Percentiles rank a stretch among this genome's conserved stretches.
phyloP scores from a whole-genome alignment of 2,329 filamentous ascomycete species.

The Daldinia eschscholtzii region DNA sequence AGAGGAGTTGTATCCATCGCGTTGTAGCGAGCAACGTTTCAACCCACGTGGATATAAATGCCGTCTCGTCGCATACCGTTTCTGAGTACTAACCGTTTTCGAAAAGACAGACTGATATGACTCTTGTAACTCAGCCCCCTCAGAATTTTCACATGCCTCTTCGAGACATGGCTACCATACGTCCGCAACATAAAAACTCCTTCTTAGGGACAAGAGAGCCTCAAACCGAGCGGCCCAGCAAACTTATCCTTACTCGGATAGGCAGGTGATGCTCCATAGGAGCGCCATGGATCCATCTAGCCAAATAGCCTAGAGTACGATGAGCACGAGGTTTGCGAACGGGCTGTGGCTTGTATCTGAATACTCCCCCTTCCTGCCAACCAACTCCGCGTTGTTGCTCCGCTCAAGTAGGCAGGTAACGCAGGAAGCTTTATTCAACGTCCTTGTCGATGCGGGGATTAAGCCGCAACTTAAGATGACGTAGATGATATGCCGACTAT shows the following conservation, averaged over 20 bases:
- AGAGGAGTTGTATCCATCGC: slow-evolving; percentile 17
- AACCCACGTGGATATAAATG: slow-evolving; percentile 4
- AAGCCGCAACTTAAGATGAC: slow-evolving; percentile 37
- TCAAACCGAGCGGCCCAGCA: slow-evolving; percentile 6
- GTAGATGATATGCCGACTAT: slow-evolving; percentile 15
- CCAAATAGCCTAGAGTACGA: slow-evolving; percentile 21
- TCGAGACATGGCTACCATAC: slow-evolving; percentile 12
- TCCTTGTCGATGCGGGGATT: slow-evolving; percentile 36
- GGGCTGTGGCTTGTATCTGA: slow-evolving; percentile 37
- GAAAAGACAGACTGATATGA: background rate
- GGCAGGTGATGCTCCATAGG: slow-evolving; percentile 28
- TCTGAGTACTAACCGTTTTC: background rate
- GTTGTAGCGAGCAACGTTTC: slow-evolving; percentile 10
- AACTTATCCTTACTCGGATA: slow-evolving; percentile 38
- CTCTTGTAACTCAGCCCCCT: background rate
- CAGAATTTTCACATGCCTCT: slow-evolving; percentile 12
- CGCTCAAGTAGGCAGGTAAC: slow-evolving; percentile 27
- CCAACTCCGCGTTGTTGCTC: slow-evolving; percentile 6
- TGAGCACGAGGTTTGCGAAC: slow-evolving; percentile 21
- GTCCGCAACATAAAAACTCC: slow-evolving; percentile 1
- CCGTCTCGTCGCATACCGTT: background rate
- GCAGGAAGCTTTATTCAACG: slow-evolving; percentile 34
- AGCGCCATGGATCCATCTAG: background rate
- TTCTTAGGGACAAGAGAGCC: slow-evolving; percentile 10
- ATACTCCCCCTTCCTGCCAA: slow-evolving; percentile 5